Percentiles rank a stretch among this genome's conserved stretches.
Conservation (phyloP, 768 basidiomycete species). For the Plicaturopsis crispa region DNA sequence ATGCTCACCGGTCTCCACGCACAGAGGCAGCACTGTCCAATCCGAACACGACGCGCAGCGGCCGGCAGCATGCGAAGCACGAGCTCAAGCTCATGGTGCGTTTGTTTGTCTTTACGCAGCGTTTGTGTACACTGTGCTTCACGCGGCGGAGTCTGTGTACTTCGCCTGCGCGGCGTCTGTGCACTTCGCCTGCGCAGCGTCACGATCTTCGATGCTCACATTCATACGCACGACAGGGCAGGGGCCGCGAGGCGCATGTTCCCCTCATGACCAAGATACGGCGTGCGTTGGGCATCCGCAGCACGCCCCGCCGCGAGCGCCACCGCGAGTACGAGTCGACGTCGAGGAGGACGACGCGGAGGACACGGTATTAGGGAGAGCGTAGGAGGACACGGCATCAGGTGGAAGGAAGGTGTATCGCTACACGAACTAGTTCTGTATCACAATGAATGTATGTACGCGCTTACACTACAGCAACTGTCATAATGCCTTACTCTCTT, state of each 20-base stretch:
- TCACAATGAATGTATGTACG: too few species aligned
- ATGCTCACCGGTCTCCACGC: too few species aligned
- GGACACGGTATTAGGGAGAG: slow-evolving; percentile 7
- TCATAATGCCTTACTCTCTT: too few species aligned
- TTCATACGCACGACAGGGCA: slow-evolving; percentile 33
- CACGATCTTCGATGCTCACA: too few species aligned
- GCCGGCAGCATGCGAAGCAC: slow-evolving; percentile 36
- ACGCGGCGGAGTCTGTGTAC: too few species aligned
- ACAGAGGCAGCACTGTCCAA: slow-evolving; percentile 42
- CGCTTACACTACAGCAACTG: too few species aligned
- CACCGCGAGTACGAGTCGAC: too few species aligned
- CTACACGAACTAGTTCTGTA: too few species aligned
- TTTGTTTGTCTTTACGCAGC: slow-evolving; percentile 5
- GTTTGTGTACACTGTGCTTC: slow-evolving; percentile 1
- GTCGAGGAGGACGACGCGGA: background rate
- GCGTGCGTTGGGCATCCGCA: slow-evolving; percentile 43
- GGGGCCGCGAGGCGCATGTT: slow-evolving; percentile 32
- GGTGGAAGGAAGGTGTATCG: slow-evolving; percentile 1
- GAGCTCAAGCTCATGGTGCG: slow-evolving; percentile 40
- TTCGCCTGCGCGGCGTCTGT: too few species aligned
- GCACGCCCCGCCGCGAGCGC: slow-evolving; percentile 25
- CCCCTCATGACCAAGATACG: slow-evolving; percentile 45
- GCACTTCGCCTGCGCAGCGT: too few species aligned
- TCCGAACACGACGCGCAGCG: slow-evolving; percentile 38
- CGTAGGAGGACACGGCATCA: slow-evolving; percentile 4